These are phyloP conservation scores for Crucibulum laeve DNA, from an alignment of 768 basidiomycete species.

Conservation along the genomic window DNA sequence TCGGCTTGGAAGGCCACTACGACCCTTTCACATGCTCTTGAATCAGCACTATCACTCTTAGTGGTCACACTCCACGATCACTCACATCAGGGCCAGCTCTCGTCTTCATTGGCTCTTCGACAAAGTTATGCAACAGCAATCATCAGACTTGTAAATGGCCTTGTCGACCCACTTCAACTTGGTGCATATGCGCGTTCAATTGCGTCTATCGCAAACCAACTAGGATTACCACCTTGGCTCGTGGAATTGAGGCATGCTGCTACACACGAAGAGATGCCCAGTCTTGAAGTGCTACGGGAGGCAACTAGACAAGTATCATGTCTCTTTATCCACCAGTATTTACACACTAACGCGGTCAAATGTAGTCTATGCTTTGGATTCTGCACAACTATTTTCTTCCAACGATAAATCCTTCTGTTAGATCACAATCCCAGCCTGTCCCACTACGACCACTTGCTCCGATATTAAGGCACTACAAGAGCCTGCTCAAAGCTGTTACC, in stretches of 20 bases:
- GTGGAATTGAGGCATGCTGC: slow-evolving; percentile 93
- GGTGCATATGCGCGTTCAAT: slow-evolving; percentile 91
- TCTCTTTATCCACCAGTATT: slow-evolving; percentile 3
- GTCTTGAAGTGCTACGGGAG: slow-evolving; percentile 72
- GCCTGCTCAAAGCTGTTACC: slow-evolving; percentile 52
- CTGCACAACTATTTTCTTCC: slow-evolving; percentile 83
- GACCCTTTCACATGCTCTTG: slow-evolving; percentile 77
- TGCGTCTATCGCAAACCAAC: slow-evolving; percentile 78
- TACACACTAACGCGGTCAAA: not conserved
- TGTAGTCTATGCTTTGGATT: slow-evolving; percentile 79
- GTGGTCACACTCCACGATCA: slow-evolving; percentile 54
- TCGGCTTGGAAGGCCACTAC: slow-evolving; percentile 78
- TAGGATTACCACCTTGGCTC: slow-evolving; percentile 83
- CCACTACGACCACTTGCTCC: slow-evolving; percentile 58
- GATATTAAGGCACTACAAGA: slow-evolving; percentile 71
- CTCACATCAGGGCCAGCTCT: slow-evolving; percentile 13
- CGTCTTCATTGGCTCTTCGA: slow-evolving; percentile 49
- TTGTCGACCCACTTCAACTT: slow-evolving; percentile 91
- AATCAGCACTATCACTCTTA: slow-evolving; percentile 64
- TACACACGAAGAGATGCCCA: slow-evolving; percentile 93
- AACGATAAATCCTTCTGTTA: slow-evolving; percentile 52
- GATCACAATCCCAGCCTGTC: slow-evolving; percentile 21
- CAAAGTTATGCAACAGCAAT: slow-evolving; percentile 79
- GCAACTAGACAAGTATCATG: slow-evolving; percentile 61
- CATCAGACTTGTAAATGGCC: slow-evolving; percentile 88